phyloP scores from a whole-genome alignment of 108 stramenopile genomes.

The Nitzschia sp. region DNA sequence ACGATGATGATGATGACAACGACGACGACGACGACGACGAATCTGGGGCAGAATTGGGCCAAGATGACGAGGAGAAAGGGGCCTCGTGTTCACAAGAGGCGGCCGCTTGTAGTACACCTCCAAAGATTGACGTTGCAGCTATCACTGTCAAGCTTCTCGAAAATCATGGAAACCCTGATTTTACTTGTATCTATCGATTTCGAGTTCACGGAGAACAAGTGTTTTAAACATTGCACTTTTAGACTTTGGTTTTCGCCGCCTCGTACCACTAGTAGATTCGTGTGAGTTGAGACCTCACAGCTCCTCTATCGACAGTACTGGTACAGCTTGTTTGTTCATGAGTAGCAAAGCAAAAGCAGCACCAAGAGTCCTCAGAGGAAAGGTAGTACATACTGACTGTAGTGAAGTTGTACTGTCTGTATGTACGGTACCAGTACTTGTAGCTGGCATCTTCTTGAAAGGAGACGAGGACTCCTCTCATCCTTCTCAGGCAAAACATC shows the following conservation, averaged over 20 bases:
- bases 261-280: neutral
- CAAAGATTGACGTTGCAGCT: slow-evolving; percentile 24
- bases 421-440: too few relatives aligned
- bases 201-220: slow-evolving; percentile 60
- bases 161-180: slow-evolving; percentile 76
- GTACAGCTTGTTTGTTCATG: too few relatives aligned
- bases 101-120: slow-evolving; percentile 37
- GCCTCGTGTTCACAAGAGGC: slow-evolving; percentile 32
- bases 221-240: neutral
- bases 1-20: neutral
- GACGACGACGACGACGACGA: slow-evolving; percentile 7
- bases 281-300: too few relatives aligned
- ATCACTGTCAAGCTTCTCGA: slow-evolving; percentile 61
- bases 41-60: slow-evolving; percentile 13
- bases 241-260: neutral
- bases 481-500: too few relatives aligned
- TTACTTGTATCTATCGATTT: slow-evolving; percentile 80
- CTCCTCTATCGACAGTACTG: too few relatives aligned
- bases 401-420: too few relatives aligned
- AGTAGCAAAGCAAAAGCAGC: too few relatives aligned
- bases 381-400: too few relatives aligned
- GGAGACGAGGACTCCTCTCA: too few relatives aligned
- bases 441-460: too few relatives aligned
- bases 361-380: too few relatives aligned
- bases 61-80: slow-evolving; percentile 10